Base-by-base conservation (phyloP, 371 early-diverging fungal genomes). In the Haplosporangium sp. region DNA sequence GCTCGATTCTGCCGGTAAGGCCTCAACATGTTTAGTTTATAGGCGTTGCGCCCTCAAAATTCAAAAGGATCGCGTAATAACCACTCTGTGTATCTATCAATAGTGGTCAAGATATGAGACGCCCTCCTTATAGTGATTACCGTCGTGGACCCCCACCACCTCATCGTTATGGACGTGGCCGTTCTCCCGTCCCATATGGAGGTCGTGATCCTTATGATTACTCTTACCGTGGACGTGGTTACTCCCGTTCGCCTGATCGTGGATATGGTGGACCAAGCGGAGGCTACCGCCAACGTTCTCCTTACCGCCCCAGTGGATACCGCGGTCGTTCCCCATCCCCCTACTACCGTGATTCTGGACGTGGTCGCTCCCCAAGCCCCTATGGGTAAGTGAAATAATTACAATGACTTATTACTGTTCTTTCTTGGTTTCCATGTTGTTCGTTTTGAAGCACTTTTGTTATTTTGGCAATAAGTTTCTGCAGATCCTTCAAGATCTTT, bases 1-100 rank as follows among this genome's bases (percentile, higher is more conserved):
- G 87, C 87, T 6, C 79, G 85, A 52, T 87, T 83, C 58, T 87
- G 87, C 74, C 74, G 86, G 83, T 84, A 74, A 58, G 69, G n/a
- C 52, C 34, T 17, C 38, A 39, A 38, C 17, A n/a, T 4, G 4
- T n/a, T 59, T 38, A 38, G 10, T 39, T 17, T 1, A 17, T 48
- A 4, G 5, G n/a, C 2, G 17, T n/a, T 27, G 27, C 13, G 13
- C 17, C 17, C n/a, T 17, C n/a, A 17, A 5, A 48, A 9, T 13
- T 48, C 48, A 48, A 13, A 17, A 56, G 0, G 34, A 19, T 56
- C 56, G 6, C 34, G 6, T 56, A 35, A 56, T 35, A 35, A 13
- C 34, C 20, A 34, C 34, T 2, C 9, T 59, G 17, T 8, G 9
- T 39, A 11, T 13, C 37, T 38, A 2, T n/a, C 15, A 17, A 44